Conservation (phyloP, 805 yeast genomes). For the Wickerhamiella alocasiicola region DNA sequence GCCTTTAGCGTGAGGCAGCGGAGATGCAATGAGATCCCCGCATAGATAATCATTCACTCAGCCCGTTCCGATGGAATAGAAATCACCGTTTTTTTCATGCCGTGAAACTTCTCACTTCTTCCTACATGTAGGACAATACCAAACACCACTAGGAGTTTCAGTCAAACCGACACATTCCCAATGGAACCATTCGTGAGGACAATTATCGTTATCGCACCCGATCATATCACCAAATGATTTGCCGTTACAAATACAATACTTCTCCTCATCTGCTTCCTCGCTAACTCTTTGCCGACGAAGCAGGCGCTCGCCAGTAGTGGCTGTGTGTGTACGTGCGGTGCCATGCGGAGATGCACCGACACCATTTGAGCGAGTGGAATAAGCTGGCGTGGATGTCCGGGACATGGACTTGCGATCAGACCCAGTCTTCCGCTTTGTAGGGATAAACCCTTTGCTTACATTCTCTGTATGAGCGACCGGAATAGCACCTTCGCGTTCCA, state of each 20-base stretch:
- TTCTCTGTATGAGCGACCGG: constrained; percentile 1
- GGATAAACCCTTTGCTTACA: constrained; percentile 2
- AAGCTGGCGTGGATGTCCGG: not conserved
- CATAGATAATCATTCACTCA: too few relatives aligned
- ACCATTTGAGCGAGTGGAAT: not conserved
- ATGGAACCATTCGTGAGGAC: constrained; percentile 92
- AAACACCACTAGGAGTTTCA: constrained; percentile 79
- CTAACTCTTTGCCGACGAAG: constrained; percentile 14
- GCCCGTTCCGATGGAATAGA: too few relatives aligned
- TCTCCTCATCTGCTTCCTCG: constrained; percentile 45
- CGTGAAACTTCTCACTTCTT: constrained; percentile 15
- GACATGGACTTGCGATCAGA: not conserved
- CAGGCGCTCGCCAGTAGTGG: constrained; percentile 17
- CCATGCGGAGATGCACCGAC: not conserved
- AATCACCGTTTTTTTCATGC: too few relatives aligned
- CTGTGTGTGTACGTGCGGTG: constrained; percentile 5
- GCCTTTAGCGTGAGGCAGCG: too few relatives aligned
- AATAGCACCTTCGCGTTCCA: constrained; percentile 63
- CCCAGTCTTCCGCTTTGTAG: not conserved
- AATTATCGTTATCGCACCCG: constrained; percentile 84
- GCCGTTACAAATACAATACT: constrained; percentile 86
- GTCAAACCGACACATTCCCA: constrained; percentile 86
- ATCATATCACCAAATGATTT: constrained; percentile 94
- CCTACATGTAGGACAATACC: constrained; percentile 87
- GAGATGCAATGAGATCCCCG: too few relatives aligned